These are phyloP conservation scores for Camellia sinensis DNA, from an alignment of 148 eudicot species.

Conservation along the genomic window DNA sequence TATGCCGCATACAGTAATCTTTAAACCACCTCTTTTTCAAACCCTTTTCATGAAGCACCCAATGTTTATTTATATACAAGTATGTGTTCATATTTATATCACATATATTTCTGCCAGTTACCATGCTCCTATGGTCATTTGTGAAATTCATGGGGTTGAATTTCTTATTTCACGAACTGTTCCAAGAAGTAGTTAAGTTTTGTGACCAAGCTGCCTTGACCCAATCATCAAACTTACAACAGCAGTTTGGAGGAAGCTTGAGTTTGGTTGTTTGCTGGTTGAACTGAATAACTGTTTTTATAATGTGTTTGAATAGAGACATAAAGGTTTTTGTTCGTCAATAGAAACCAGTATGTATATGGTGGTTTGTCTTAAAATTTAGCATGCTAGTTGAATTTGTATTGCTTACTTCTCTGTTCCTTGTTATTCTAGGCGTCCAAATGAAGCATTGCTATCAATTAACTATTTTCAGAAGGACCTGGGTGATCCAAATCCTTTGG, in stretches of 20 bases:
- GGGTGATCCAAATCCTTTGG: constrained; percentile 93
- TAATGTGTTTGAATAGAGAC: neutral
- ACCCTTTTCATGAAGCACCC: neutral
- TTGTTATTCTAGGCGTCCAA: constrained; percentile 75
- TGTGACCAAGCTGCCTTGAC: neutral
- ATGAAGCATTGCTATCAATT: constrained; percentile 92
- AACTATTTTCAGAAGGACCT: constrained; percentile 97
- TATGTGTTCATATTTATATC: neutral
- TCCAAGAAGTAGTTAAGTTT: constrained; percentile 6
- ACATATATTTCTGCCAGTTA: neutral
- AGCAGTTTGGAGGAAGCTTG: neutral
- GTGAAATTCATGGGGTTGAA: neutral
- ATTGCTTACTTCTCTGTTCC: constrained; percentile 5
- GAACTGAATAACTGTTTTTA: neutral
- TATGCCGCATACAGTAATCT: constrained; percentile 35
- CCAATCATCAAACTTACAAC: neutral
- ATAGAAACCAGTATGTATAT: neutral
- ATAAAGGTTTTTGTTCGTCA: neutral
- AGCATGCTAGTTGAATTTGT: constrained; percentile 5
- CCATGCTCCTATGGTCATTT: neutral
- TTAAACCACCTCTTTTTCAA: neutral
- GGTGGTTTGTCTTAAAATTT: neutral
- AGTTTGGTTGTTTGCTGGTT: neutral
- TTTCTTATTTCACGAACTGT: neutral
- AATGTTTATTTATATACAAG: neutral